These are phyloP conservation scores for Penicillium samsonianum DNA, from an alignment of 495 filamentous ascomycete species.

Conservation along the genomic window DNA sequence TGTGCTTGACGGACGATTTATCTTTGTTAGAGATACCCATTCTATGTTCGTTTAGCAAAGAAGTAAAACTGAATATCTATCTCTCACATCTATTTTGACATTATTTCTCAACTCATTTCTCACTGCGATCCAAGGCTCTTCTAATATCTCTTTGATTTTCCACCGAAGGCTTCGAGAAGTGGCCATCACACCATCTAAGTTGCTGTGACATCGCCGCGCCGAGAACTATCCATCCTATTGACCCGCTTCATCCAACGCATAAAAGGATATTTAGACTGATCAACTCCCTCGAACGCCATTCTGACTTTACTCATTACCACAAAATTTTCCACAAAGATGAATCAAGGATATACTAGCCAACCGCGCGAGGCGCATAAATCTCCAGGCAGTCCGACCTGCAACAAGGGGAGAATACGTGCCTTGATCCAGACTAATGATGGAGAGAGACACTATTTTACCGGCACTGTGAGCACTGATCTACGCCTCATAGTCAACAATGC, in stretches of 20 bases:
- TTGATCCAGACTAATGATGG: not conserved
- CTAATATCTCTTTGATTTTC: not conserved
- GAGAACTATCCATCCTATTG: not conserved
- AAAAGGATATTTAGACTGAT: not conserved
- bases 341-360: not conserved
- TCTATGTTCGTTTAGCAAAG: not conserved
- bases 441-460: not conserved
- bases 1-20: not conserved
- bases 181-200: not conserved
- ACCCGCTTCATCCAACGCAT: not conserved
- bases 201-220: not conserved
- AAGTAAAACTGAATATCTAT: not conserved
- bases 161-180: not conserved
- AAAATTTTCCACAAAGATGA: not conserved
- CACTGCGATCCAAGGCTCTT: not conserved
- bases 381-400: not conserved
- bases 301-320: not conserved
- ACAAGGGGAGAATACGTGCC: not conserved
- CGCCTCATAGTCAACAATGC: not conserved
- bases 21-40: slow-evolving; percentile 6
- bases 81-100: not conserved
- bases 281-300: not conserved
- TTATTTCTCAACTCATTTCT: not conserved
- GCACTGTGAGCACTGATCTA: not conserved
- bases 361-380: not conserved